These are phyloP conservation scores for Cutaneotrichosporon dermatis DNA, from an alignment of 1,284 basidiomycete species.

Conservation along the genomic window DNA sequence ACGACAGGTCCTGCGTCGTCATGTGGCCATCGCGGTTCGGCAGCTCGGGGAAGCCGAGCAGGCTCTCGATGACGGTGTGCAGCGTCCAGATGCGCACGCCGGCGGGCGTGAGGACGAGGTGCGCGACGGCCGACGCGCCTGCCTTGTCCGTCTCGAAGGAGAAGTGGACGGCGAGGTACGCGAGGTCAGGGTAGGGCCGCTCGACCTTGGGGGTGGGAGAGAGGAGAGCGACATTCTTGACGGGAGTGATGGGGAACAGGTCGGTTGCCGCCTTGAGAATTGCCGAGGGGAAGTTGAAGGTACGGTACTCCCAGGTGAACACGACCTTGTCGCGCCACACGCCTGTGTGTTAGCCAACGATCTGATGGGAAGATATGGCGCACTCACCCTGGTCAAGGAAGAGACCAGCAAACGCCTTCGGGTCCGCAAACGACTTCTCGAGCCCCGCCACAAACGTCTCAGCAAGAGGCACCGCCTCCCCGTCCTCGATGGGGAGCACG, in stretches of 20 bases:
- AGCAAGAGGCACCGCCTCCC: neutral
- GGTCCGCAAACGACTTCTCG: no score
- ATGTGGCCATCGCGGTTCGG: constrained; percentile 26
- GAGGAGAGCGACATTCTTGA: constrained; percentile 48
- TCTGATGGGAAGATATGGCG: no score
- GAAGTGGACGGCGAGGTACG: constrained; percentile 57
- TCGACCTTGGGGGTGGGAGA: constrained; percentile 47
- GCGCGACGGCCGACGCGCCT: constrained; percentile 53
- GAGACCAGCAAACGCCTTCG: no score
- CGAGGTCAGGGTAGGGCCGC: constrained; percentile 55
- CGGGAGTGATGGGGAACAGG: constrained; percentile 10
- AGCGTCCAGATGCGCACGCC: constrained; percentile 59
- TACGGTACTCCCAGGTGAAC: constrained; percentile 61
- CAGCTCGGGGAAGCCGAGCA: constrained; percentile 53
- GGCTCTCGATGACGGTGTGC: constrained; percentile 57
- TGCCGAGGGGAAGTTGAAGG: constrained; percentile 53
- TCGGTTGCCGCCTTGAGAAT: constrained; percentile 43
- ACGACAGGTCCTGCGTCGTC: constrained; percentile 1
- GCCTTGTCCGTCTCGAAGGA: constrained; percentile 56
- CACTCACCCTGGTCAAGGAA: no score
- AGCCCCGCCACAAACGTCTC: neutral
- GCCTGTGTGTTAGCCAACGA: neutral
- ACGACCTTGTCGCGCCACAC: constrained; percentile 27
- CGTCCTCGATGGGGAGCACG: constrained; percentile 10
- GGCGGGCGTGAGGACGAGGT: constrained; percentile 50